Percentiles rank a stretch among this genome's conserved stretches.
These are phyloP conservation scores for Tagetes erecta DNA, from an alignment of 129 eudicot genomes.

Conservation along the genomic window DNA sequence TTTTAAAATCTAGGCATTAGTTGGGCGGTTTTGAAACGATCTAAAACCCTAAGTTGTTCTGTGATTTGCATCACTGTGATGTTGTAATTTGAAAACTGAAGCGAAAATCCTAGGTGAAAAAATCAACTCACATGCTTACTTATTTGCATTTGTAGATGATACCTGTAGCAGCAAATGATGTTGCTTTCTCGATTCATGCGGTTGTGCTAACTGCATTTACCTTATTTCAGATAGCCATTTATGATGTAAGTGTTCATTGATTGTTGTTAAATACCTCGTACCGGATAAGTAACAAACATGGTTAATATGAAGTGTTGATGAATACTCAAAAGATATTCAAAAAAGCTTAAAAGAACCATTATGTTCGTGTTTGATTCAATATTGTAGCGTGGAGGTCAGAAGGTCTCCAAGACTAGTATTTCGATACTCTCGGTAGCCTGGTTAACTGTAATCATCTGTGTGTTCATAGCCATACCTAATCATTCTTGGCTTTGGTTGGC, in stretches of 20 bases:
- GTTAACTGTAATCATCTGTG: slow-evolving; percentile 70
- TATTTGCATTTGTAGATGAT: slow-evolving; percentile 64
- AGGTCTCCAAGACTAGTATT: slow-evolving; percentile 64
- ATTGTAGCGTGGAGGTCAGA: slow-evolving; percentile 80
- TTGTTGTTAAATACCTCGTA: background rate
- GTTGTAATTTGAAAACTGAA: slow-evolving; percentile 12
- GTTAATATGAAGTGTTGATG: slow-evolving; percentile 16
- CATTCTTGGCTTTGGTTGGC: slow-evolving; percentile 95
- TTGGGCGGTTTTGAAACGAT: background rate
- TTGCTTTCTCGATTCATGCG: slow-evolving; percentile 91
- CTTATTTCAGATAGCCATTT: slow-evolving; percentile 78
- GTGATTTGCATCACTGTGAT: background rate
- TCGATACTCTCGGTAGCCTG: slow-evolving; percentile 65
- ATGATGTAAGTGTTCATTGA: slow-evolving; percentile 60
- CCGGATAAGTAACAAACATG: background rate
- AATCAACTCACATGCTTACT: background rate
- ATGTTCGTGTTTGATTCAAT: background rate
- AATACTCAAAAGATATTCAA: background rate
- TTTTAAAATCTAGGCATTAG: no score
- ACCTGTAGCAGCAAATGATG: slow-evolving; percentile 98
- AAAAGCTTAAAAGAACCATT: background rate
- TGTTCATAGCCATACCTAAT: slow-evolving; percentile 66
- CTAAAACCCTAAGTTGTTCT: background rate
- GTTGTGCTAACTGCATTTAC: slow-evolving; percentile 82
- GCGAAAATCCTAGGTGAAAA: slow-evolving; percentile 8